These are phyloP conservation scores for Triticum timopheevii DNA, from an alignment of 176 grass and related monocot species.

Conservation along the genomic window DNA sequence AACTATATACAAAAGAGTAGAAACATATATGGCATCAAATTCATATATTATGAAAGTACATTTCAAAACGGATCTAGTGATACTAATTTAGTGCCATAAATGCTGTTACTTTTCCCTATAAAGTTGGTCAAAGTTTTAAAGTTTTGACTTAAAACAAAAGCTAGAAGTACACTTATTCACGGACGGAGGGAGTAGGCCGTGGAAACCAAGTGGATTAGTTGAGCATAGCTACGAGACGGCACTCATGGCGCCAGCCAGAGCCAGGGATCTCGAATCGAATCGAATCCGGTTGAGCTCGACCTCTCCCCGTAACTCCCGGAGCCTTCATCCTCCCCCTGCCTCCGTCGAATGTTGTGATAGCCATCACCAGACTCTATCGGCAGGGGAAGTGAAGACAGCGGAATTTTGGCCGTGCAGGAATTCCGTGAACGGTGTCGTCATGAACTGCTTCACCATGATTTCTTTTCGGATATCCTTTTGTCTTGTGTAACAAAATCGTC, in stretches of 20 bases:
- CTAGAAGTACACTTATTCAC: no score
- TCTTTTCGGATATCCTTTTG: not conserved
- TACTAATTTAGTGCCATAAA: no score
- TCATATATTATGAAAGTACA: no score
- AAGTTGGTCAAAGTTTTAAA: no score
- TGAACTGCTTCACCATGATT: not conserved
- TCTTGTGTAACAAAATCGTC: not conserved
- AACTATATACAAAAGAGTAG: no score
- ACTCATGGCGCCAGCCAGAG: slow-evolving; percentile 11
- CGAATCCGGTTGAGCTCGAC: slow-evolving; percentile 39
- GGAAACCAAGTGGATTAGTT: not conserved
- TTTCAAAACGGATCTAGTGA: no score
- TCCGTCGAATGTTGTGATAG: slow-evolving; percentile 8
- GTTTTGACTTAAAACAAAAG: no score
- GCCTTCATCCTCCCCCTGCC: not conserved
- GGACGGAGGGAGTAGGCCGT: no score
- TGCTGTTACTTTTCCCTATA: no score
- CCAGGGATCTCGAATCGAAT: slow-evolving; percentile 39
- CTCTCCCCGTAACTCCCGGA: slow-evolving; percentile 46
- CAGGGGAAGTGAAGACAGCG: slow-evolving; percentile 19
- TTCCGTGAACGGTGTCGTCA: not conserved
- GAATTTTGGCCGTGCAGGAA: not conserved
- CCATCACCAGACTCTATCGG: not conserved
- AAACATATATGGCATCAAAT: no score
- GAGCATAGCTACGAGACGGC: slow-evolving; percentile 23